These are phyloP conservation scores for Nakazawaea ernobii DNA, from an alignment of 805 yeast species.

Conservation along the genomic window DNA sequence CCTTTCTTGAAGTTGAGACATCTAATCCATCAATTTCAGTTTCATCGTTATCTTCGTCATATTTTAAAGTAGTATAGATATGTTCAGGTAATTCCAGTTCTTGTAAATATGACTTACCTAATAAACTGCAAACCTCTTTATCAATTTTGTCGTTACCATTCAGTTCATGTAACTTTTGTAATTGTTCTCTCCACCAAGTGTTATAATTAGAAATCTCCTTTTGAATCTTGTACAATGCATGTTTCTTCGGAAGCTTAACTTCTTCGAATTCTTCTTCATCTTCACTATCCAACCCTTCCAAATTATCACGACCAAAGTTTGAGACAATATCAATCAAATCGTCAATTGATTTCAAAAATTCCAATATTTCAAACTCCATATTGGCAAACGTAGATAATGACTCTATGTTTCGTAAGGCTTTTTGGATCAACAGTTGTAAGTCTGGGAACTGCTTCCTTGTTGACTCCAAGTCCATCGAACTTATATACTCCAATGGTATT, in stretches of 20 bases:
- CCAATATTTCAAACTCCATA: constrained; percentile 30
- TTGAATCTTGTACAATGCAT: constrained; percentile 47
- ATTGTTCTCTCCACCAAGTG: constrained; percentile 50
- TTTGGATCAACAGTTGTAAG: constrained; percentile 36
- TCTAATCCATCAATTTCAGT: constrained; percentile 27
- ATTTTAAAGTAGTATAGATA: constrained; percentile 49
- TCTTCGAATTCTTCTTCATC: constrained; percentile 33
- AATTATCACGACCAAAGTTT: constrained; percentile 55
- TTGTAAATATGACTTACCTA: constrained; percentile 60
- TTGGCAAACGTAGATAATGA: constrained; percentile 30
- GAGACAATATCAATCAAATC: constrained; percentile 64
- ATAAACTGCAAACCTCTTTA: constrained; percentile 35
- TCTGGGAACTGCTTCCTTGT: constrained; percentile 26
- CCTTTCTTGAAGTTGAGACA: constrained; percentile 38
- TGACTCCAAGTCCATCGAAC: constrained; percentile 41
- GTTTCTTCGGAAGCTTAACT: constrained; percentile 36
- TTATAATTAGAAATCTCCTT: constrained; percentile 36
- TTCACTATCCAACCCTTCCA: constrained; percentile 58
- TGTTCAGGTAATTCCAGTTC: constrained; percentile 59
- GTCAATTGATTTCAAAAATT: constrained; percentile 52
- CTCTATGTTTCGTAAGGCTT: constrained; percentile 41
- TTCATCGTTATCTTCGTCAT: constrained; percentile 44
- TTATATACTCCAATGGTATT: constrained; percentile 53
- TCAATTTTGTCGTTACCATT: not conserved
- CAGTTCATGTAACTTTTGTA: constrained; percentile 25